Evolutionary conservation across 164 flowering plant genomes (phyloP).

Genomic region (Annona cherimola): DNA sequence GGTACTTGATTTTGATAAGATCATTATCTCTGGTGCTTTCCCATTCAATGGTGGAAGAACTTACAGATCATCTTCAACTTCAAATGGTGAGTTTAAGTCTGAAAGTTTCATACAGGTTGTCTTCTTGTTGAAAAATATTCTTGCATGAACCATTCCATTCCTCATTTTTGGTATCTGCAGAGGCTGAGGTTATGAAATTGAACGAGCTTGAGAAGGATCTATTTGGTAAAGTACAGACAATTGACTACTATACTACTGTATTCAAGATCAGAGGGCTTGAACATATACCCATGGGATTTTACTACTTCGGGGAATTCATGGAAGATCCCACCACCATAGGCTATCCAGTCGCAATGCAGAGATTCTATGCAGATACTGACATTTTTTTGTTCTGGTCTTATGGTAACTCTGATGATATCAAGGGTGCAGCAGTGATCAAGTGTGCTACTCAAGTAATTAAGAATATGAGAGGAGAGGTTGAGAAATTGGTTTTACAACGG

Average conservation of each 20-base stretch:
- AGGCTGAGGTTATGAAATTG: slow-evolving; percentile 36
- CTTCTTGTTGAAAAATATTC: not conserved
- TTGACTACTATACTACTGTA: slow-evolving; percentile 79
- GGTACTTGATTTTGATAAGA: slow-evolving; percentile 52
- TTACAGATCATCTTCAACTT: slow-evolving; percentile 34
- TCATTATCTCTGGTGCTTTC: slow-evolving; percentile 63
- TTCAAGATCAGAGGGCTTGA: slow-evolving; percentile 68
- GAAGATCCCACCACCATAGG: slow-evolving; percentile 70
- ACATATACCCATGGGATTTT: slow-evolving; percentile 63
- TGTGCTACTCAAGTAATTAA: slow-evolving; percentile 39
- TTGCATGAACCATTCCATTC: not conserved
- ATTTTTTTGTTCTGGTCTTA: slow-evolving; percentile 82
- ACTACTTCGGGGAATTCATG: slow-evolving; percentile 70
- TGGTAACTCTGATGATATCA: slow-evolving; percentile 53
- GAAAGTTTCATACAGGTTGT: not conserved
- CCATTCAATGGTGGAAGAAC: slow-evolving; percentile 51
- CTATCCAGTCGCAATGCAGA: slow-evolving; percentile 81
- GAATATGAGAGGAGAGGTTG: slow-evolving; percentile 58
- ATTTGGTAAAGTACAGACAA: slow-evolving; percentile 56
- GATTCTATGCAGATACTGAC: slow-evolving; percentile 57
- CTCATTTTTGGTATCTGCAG: slow-evolving; percentile 29
- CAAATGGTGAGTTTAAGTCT: slow-evolving; percentile 19
- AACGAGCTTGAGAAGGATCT: slow-evolving; percentile 54
- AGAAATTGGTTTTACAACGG: slow-evolving; percentile 49
- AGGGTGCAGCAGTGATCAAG: slow-evolving; percentile 41